Conservation (phyloP, 805 yeast species). For the Danielozyma ontarioensis region DNA sequence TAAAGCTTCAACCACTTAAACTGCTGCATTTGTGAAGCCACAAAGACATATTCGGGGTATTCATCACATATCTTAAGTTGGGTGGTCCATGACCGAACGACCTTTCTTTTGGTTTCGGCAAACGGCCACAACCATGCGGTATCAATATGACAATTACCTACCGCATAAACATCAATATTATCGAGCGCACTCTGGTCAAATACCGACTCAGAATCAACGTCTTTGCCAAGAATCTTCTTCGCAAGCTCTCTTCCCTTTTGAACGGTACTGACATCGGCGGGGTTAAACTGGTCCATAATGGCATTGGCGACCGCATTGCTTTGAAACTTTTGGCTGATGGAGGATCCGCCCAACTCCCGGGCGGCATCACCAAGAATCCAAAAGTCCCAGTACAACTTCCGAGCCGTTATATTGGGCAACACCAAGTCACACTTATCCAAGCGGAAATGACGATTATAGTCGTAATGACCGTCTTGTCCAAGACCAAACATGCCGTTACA, state of each 20-base stretch:
- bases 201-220: slow-evolving; percentile 62
- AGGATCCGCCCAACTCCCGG: slow-evolving; percentile 68
- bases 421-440: slow-evolving; percentile 71
- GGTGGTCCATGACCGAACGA: slow-evolving; percentile 93
- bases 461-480: slow-evolving; percentile 57
- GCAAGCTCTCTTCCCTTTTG: slow-evolving; percentile 64
- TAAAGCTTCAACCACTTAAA: slow-evolving; percentile 86
- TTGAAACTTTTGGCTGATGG: slow-evolving; percentile 71
- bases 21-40: slow-evolving; percentile 95
- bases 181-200: slow-evolving; percentile 35
- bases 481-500: slow-evolving; percentile 93
- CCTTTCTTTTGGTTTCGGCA: slow-evolving; percentile 89
- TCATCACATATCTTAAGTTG: slow-evolving; percentile 79
- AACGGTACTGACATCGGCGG: slow-evolving; percentile 54
- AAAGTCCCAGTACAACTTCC: slow-evolving; percentile 73
- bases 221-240: slow-evolving; percentile 55
- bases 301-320: slow-evolving; percentile 77
- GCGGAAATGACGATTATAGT: slow-evolving; percentile 65
- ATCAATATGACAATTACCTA: slow-evolving; percentile 96
- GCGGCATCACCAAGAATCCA: slow-evolving; percentile 91
- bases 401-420: slow-evolving; percentile 75
- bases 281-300: slow-evolving; percentile 82
- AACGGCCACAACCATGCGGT: slow-evolving; percentile 99
- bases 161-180: slow-evolving; percentile 63
- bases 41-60: slow-evolving; percentile 91